A percentile compares a stretch with the other conserved stretches of the same genome.
Evolutionary conservation across 805 yeast species (phyloP).

Genomic region (Ogataea naganishii): DNA sequence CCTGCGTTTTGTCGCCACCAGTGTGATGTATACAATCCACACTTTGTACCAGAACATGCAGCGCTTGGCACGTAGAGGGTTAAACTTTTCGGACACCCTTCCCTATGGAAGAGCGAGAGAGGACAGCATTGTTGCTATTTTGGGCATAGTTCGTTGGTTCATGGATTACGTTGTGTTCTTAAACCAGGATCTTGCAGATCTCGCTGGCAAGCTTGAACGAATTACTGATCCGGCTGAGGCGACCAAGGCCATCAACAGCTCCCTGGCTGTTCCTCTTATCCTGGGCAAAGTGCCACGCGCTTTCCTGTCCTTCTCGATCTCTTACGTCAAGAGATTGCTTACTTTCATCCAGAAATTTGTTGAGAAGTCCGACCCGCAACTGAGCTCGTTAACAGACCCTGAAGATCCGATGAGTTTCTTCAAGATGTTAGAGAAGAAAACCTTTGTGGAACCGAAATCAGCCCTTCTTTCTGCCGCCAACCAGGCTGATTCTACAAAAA

Average conservation of each 20-base stretch:
- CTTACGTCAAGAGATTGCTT: constrained; percentile 55
- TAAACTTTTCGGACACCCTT: constrained; percentile 36
- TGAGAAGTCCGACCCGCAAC: constrained; percentile 35
- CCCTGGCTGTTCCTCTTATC: constrained; percentile 47
- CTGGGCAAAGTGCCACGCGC: constrained; percentile 65
- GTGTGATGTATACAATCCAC: constrained; percentile 53
- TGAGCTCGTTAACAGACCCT: constrained; percentile 16
- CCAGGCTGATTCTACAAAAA: constrained; percentile 5
- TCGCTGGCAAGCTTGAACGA: constrained; percentile 22
- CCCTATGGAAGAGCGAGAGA: constrained; percentile 37
- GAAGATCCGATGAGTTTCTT: constrained; percentile 24
- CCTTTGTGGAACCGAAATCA: too few relatives aligned
- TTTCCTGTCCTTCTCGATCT: constrained; percentile 54
- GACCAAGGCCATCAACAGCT: constrained; percentile 13
- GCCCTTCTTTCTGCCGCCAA: neutral
- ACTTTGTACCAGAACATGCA: constrained; percentile 58
- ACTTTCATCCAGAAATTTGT: constrained; percentile 49
- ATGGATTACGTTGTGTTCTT: constrained; percentile 66
- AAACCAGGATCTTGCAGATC: constrained; percentile 61
- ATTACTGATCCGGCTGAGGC: constrained; percentile 12
- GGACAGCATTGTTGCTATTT: constrained; percentile 50
- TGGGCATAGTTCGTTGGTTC: constrained; percentile 85
- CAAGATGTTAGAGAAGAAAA: constrained; percentile 18
- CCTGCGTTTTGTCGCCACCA: constrained; percentile 62
- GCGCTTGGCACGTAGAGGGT: constrained; percentile 46